phyloP scores from a whole-genome alignment of 1,284 basidiomycete species.

The Ustilago loliicola region DNA sequence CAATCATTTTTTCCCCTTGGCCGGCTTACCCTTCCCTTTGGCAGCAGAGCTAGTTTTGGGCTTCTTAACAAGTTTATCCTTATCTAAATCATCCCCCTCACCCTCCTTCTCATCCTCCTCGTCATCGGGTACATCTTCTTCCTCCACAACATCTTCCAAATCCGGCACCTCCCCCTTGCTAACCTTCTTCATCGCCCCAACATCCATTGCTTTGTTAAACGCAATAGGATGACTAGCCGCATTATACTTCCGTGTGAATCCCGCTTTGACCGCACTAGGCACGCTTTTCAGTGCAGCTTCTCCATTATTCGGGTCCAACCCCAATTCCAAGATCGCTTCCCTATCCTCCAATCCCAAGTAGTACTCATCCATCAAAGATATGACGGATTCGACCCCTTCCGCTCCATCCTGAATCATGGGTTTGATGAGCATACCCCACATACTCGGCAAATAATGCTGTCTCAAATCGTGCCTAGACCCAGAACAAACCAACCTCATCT shows the following conservation, averaged over 20 bases:
- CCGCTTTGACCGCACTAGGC: constrained; percentile 81
- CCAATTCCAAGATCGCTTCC: constrained; percentile 93
- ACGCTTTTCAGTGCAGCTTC: constrained; percentile 83
- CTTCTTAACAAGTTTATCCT: constrained; percentile 76
- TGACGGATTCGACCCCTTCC: constrained; percentile 81
- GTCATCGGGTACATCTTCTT: constrained; percentile 69
- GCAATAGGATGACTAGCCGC: constrained; percentile 55
- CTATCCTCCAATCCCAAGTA: constrained; percentile 93
- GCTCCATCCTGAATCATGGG: constrained; percentile 78
- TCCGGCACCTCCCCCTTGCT: constrained; percentile 53
- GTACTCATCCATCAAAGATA: constrained; percentile 92
- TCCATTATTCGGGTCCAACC: constrained; percentile 83
- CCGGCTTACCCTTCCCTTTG: constrained; percentile 39
- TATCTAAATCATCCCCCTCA: constrained; percentile 59
- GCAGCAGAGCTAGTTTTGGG: constrained; percentile 71
- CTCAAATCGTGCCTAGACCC: constrained; percentile 89
- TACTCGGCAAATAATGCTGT: constrained; percentile 87
- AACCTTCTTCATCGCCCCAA: constrained; percentile 41
- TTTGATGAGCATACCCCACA: constrained; percentile 83
- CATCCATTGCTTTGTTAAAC: constrained; percentile 53
- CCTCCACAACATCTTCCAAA: constrained; percentile 66
- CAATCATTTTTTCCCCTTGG: constrained; percentile 20
- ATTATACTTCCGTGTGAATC: constrained; percentile 83
- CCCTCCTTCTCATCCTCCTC: constrained; percentile 63
- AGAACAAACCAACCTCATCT: constrained; percentile 92